These are phyloP conservation scores for Pichia sp. DNA, from an alignment of 1,139 yeast species.

Conservation along the genomic window DNA sequence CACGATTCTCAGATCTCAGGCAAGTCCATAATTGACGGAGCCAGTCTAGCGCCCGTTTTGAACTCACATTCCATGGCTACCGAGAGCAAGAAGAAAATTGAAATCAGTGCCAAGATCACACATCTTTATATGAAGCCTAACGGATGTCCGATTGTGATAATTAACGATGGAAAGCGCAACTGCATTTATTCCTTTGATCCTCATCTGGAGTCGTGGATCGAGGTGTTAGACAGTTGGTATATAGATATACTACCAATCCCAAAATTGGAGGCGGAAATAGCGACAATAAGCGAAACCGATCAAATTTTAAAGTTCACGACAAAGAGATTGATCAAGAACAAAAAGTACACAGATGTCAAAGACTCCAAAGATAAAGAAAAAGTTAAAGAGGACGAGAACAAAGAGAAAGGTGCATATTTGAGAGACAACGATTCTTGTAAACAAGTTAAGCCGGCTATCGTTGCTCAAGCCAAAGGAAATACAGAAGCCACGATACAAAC, in stretches of 20 bases:
- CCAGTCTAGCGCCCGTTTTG: slow-evolving; percentile 51
- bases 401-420: background rate
- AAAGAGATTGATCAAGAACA: background rate
- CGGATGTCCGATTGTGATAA: slow-evolving; percentile 45
- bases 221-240: slow-evolving; percentile 48
- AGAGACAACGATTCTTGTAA: no score
- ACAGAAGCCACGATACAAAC: background rate
- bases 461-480: background rate
- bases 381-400: background rate
- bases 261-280: slow-evolving; percentile 3
- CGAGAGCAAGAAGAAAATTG: slow-evolving; percentile 26
- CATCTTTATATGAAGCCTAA: slow-evolving; percentile 27
- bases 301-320: slow-evolving; percentile 5
- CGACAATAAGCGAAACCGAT: slow-evolving; percentile 1
- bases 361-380: background rate
- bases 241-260: slow-evolving; percentile 18
- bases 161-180: slow-evolving; percentile 25
- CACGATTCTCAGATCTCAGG: slow-evolving; percentile 20
- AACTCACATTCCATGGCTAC: slow-evolving; percentile 36
- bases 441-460: no score
- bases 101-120: slow-evolving; percentile 24
- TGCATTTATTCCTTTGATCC: slow-evolving; percentile 39
- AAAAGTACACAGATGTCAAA: background rate
- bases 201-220: slow-evolving; percentile 45
- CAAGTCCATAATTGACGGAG: slow-evolving; percentile 37